Evolutionary conservation across 495 filamentous ascomycete species (phyloP), one percentile per base, ranked within the genome.

Genomic region (Penicillium robsamsonii): DNA sequence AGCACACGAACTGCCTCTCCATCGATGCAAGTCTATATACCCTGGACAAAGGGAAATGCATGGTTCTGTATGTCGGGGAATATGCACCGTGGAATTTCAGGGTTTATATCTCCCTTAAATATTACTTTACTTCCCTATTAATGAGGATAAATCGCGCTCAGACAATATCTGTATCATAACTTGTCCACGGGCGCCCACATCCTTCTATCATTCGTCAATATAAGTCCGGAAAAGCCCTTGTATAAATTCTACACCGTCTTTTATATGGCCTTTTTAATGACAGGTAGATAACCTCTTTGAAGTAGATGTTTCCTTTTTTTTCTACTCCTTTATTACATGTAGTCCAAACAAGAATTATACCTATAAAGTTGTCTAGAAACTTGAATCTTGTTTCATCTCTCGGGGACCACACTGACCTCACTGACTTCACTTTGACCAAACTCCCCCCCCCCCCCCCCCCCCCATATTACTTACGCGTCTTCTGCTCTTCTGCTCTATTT

Each of bases 101-200:
- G 4, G 4, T 27, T 27, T 38, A 17, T 35, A 35, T 12, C 0
- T 38, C 7, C 35, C 7, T 38, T 37, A n/a, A n/a, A 37, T 37
- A 15, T 8, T 13, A n/a, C 4, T 37, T 37, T n/a, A n/a, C 0
- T 37, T 37, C 6, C 15, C 12, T 4, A 35, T 5, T 5, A 12
- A 0, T 13, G 1, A 35, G 11, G 31, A 4, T 35, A 37, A n/a
- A 38, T 38, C 12, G 46, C n/a, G 46, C 46, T 48, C 29, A 48
- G 46, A 33, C 29, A 30, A 1, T 37, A n/a, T 38, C 15, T 38
- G n/a, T 8, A 38, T 38, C 35, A 38, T 17, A 25, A 29, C 22
- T 46, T 44, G 11, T 25, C 33, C 38, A 87, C 77, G 49, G 92
- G 78, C 59, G 87, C 84, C 20, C 81, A 80, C 13, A 83, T 46